Conservation (phyloP, 176 grass and related monocot species). For the Oryza nivara region DNA sequence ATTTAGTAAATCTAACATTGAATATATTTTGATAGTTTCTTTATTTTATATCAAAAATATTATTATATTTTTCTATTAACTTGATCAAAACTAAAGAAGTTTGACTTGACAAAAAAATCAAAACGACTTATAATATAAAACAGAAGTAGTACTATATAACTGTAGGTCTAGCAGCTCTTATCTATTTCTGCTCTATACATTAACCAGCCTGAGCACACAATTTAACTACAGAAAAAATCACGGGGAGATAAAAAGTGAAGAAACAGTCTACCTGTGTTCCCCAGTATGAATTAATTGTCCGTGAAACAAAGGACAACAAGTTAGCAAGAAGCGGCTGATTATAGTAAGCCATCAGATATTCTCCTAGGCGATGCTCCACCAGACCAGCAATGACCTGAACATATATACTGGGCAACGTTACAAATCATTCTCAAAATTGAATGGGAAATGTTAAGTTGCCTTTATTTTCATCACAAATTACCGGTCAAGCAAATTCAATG, state of each 20-base stretch:
- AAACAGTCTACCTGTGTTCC: conserved; percentile 84
- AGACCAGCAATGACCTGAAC: conserved; percentile 92
- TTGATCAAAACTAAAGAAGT: no score
- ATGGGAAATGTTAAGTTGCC: not conserved
- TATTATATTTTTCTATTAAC: no score
- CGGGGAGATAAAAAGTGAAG: conserved; percentile 8
- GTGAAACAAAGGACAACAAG: conserved; percentile 71
- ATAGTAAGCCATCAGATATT: conserved; percentile 74
- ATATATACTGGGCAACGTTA: conserved; percentile 35
- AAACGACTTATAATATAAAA: no score
- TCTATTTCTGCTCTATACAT: not conserved
- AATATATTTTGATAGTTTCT: no score
- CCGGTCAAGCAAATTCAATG: conserved; percentile 1
- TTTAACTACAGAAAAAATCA: conserved; percentile 16
- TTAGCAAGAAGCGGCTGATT: conserved; percentile 72
- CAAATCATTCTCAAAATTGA: conserved; percentile 11
- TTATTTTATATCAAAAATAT: no score
- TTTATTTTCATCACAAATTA: conserved; percentile 26
- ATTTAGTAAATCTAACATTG: no score
- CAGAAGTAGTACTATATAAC: not conserved
- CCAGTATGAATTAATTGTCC: conserved; percentile 95
- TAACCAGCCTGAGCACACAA: not conserved
- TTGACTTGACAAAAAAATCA: no score
- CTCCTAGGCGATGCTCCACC: conserved; percentile 89
- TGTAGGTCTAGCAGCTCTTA: not conserved